A percentile compares a stretch with the other conserved stretches of the same genome.
These are phyloP conservation scores for Apiotrichum akiyoshidainum DNA, from an alignment of 1,284 basidiomycete genomes.

Conservation along the genomic window DNA sequence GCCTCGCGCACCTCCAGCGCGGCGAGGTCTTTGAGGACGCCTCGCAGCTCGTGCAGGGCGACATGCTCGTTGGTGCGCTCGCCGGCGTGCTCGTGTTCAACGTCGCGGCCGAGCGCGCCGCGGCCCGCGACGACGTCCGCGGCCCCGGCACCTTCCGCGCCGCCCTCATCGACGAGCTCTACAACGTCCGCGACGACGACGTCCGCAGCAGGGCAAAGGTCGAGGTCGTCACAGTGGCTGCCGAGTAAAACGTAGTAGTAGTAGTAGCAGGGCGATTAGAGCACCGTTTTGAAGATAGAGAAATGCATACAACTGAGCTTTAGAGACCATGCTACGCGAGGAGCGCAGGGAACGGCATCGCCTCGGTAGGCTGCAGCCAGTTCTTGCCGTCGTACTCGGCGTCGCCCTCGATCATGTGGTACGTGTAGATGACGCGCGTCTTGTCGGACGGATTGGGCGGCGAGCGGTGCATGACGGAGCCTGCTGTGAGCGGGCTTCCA, in stretches of 20 bases:
- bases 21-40: conserved; percentile 22
- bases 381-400: conserved; percentile 47
- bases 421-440: conserved; percentile 84
- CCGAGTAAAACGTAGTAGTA: not conserved
- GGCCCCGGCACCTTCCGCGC: conserved; percentile 86
- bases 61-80: conserved; percentile 70
- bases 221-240: conserved; percentile 23
- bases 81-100: conserved; percentile 77
- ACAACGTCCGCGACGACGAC: conserved; percentile 60
- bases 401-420: conserved; percentile 65
- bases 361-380: conserved; percentile 70
- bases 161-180: conserved; percentile 79
- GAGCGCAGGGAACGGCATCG: conserved; percentile 63
- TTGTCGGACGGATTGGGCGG: conserved; percentile 68
- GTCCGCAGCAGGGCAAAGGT: conserved; percentile 58
- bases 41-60: conserved; percentile 60
- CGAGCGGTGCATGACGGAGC: conserved; percentile 81
- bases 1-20: conserved; percentile 39
- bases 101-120: conserved; percentile 78
- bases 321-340: not conserved
- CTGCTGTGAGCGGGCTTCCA: conserved; percentile 43
- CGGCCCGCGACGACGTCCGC: conserved; percentile 62
- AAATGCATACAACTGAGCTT: not conserved
- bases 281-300: not conserved
- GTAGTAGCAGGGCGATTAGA: not conserved